phyloP scores from a whole-genome alignment of 805 yeast species.

The Pichia nanzhaoensis region DNA sequence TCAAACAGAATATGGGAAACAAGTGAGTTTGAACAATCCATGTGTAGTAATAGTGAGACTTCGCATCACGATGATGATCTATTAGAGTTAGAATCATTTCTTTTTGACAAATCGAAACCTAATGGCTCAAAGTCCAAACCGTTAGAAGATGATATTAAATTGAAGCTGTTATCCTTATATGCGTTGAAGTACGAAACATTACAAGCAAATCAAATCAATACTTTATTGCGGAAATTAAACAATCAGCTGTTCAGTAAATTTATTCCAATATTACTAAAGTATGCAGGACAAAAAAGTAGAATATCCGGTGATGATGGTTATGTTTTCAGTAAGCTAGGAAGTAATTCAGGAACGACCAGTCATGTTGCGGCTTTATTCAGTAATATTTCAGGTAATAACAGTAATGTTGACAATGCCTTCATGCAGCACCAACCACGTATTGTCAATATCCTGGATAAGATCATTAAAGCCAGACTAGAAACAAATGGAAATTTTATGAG shows the following conservation, averaged over 20 bases:
- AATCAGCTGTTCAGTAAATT: constrained; percentile 32
- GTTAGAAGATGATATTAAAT: constrained; percentile 42
- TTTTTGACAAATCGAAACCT: constrained; percentile 31
- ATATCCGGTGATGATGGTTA: constrained; percentile 31
- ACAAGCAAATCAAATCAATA: constrained; percentile 36
- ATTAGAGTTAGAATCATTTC: constrained; percentile 46
- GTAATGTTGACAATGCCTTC: constrained; percentile 59
- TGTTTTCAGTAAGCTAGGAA: constrained; percentile 21
- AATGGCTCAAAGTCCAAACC: constrained; percentile 25
- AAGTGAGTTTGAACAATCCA: constrained; percentile 83
- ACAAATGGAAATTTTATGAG: constrained; percentile 15
- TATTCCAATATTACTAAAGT: constrained; percentile 39
- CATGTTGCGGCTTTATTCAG: constrained; percentile 29
- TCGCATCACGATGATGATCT: constrained; percentile 45
- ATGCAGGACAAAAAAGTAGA: constrained; percentile 40
- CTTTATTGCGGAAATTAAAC: constrained; percentile 34
- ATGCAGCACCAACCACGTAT: constrained; percentile 88
- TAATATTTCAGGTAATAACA: constrained; percentile 28
- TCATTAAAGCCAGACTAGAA: constrained; percentile 35
- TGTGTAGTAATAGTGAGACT: constrained; percentile 53
- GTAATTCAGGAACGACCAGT: constrained; percentile 12
- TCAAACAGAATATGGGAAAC: constrained; percentile 66
- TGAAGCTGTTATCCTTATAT: constrained; percentile 68
- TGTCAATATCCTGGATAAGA: constrained; percentile 37
- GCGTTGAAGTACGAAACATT: constrained; percentile 61